Conservation (phyloP, 495 filamentous ascomycete species). For the Oidiodendron maius region DNA sequence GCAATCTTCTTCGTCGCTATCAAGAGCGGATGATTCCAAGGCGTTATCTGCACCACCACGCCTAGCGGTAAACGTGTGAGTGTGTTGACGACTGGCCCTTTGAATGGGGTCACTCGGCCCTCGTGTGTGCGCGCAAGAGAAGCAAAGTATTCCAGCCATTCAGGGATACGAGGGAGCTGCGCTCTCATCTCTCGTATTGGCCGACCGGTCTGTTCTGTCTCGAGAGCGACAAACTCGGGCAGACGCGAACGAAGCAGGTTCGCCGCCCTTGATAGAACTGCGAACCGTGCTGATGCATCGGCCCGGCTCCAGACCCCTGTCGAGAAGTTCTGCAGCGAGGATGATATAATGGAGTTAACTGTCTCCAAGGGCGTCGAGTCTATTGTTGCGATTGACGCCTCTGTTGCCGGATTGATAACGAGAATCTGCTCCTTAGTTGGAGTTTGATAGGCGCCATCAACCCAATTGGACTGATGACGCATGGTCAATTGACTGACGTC, state of each 20-base stretch:
- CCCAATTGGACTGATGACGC: conserved; percentile 18
- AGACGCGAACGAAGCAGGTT: conserved; percentile 41
- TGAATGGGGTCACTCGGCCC: conserved; percentile 52
- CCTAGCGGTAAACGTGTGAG: conserved; percentile 53
- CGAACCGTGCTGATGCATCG: conserved; percentile 44
- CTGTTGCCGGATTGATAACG: conserved; percentile 14
- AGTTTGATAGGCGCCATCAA: conserved; percentile 9
- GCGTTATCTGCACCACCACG: conserved; percentile 58
- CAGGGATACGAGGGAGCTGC: conserved; percentile 53
- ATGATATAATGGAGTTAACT: conserved; percentile 6
- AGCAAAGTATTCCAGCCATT: conserved; percentile 62
- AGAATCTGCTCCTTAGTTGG: conserved; percentile 3
- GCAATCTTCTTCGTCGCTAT: conserved; percentile 60
- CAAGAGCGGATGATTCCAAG: conserved; percentile 60
- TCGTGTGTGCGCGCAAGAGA: conserved; percentile 54
- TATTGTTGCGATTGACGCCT: conserved; percentile 11
- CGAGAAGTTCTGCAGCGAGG: conserved; percentile 30
- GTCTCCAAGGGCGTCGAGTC: conserved; percentile 7
- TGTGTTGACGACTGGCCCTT: conserved; percentile 36
- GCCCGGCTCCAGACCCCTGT: conserved; percentile 53
- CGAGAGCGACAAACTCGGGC: conserved; percentile 45
- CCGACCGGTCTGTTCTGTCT: conserved; percentile 57
- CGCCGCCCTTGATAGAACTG: conserved; percentile 52
- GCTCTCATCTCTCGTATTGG: conserved; percentile 60
- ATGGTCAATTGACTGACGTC: no score